Conservation (phyloP, 2,329 filamentous ascomycete genomes). For the Monilinia fructicola region DNA sequence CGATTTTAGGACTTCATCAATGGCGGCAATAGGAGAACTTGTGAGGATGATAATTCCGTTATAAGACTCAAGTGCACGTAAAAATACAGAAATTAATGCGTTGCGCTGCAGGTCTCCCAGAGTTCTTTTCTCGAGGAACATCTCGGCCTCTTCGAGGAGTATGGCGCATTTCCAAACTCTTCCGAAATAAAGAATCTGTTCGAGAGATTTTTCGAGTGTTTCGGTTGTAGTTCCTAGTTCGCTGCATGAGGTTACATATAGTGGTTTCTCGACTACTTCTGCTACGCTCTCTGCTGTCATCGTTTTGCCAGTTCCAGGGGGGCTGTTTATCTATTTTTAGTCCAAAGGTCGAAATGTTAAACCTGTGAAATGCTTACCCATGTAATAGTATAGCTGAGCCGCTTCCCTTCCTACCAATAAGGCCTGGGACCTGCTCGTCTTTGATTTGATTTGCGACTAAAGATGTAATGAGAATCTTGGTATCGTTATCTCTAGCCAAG, state of each 20-base stretch:
- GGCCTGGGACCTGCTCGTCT: slow-evolving; percentile 8
- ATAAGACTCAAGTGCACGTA: slow-evolving; percentile 46
- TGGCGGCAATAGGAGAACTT: slow-evolving; percentile 42
- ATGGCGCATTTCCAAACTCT: slow-evolving; percentile 21
- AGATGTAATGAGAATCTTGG: slow-evolving; percentile 18
- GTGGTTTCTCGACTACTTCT: slow-evolving; percentile 15
- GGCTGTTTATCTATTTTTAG: neutral
- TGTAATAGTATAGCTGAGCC: slow-evolving; percentile 20
- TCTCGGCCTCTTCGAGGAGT: slow-evolving; percentile 21
- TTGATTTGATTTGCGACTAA: slow-evolving; percentile 22
- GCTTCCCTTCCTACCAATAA: slow-evolving; percentile 6
- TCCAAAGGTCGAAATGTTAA: neutral
- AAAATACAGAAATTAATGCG: slow-evolving; percentile 34
- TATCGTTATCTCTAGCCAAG: slow-evolving; percentile 12
- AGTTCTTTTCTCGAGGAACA: slow-evolving; percentile 19
- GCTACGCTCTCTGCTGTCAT: slow-evolving; percentile 22
- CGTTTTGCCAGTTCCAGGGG: slow-evolving; percentile 21
- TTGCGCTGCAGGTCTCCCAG: slow-evolving; percentile 19
- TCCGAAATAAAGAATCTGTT: slow-evolving; percentile 18
- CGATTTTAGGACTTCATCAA: slow-evolving; percentile 43
- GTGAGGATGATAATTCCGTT: slow-evolving; percentile 45
- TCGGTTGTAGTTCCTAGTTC: slow-evolving; percentile 18
- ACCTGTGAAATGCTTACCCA: neutral
- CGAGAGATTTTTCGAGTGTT: slow-evolving; percentile 2
- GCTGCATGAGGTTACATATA: slow-evolving; percentile 15